phyloP scores from a whole-genome alignment of 768 basidiomycete genomes.

The Agaricus sinodeliciosus region DNA sequence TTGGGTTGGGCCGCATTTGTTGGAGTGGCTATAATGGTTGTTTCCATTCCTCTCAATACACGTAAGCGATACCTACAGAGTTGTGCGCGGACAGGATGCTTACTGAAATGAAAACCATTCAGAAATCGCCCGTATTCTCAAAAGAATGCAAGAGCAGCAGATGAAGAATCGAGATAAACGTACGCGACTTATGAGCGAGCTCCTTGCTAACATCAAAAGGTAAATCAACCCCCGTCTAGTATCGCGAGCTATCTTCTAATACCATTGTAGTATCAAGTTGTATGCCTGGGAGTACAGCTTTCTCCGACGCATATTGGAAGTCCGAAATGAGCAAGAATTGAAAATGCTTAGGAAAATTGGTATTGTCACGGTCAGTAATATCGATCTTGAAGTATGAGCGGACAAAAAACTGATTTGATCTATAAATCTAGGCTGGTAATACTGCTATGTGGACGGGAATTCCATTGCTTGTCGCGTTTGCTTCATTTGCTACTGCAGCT shows the following conservation, averaged over 20 bases:
- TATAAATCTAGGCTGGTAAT: conserved; percentile 41
- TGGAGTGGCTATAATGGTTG: conserved; percentile 83
- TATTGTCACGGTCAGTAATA: conserved; percentile 48
- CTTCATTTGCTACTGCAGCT: conserved; percentile 74
- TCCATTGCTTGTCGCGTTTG: conserved; percentile 72
- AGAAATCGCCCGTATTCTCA: conserved; percentile 63
- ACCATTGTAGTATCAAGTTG: conserved; percentile 65
- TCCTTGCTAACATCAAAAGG: conserved; percentile 90
- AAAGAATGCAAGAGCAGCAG: conserved; percentile 76
- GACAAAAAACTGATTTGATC: not conserved
- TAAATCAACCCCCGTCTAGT: conserved; percentile 14
- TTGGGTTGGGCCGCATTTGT: conserved; percentile 91
- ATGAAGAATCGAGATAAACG: conserved; percentile 91
- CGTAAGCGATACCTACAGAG: conserved; percentile 20
- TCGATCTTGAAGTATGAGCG: conserved; percentile 9
- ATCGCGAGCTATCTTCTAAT: not conserved
- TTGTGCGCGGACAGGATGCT: not conserved
- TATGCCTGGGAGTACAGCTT: conserved; percentile 97
- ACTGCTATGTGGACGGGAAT: conserved; percentile 62
- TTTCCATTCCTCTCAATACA: conserved; percentile 73
- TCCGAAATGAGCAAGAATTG: conserved; percentile 79
- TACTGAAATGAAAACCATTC: conserved; percentile 2
- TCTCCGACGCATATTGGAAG: conserved; percentile 66
- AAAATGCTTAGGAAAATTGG: conserved; percentile 81
- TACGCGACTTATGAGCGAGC: conserved; percentile 85